Base-by-base conservation (phyloP, 2,329 filamentous ascomycete species). In the Nemania sp. region DNA sequence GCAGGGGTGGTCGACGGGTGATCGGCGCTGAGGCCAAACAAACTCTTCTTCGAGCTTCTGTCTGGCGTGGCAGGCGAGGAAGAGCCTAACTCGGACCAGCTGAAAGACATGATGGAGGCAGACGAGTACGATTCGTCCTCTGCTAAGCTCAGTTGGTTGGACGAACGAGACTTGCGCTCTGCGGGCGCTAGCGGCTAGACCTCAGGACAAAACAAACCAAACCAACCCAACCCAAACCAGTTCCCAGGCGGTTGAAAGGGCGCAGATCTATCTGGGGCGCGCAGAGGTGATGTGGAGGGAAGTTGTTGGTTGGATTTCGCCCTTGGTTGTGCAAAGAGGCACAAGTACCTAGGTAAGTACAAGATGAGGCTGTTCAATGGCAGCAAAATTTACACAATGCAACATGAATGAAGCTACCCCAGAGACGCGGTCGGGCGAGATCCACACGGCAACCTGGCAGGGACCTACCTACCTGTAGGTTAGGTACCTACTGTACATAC, bases 1-100 rank as follows among this genome's bases (percentile, higher is more conserved):
- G 82, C 83, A 5, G 87, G 86, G 1, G 86, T 88, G 2, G 85
- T 87, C 43, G 86, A 84, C 6, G 85, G 84, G 57, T 82, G 79
- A 8, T 84, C 80, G 67, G 66, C 73, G 45, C 77, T 82, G 45
- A 82, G 81, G 43, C 77, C 78, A 47, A 82, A 83, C 49, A 79
- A 74, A 43, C 77, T 72, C 62, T 73, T 75, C 60, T 76, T 76
- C 35, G 77, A 77, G 63, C 74, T 77, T 65, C 80, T 80, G 26
- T 85, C 83, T 2, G 86, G 86, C 1, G 86, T 88, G 22, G 84
- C 82, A 1, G 85, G 86, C 61, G 80, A 79, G 32, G 80, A 83
- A 38, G 80, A 83, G 45, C 57, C 59, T 49, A 82, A 80, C 73
- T 83, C 80, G 67, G 81, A 78, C 55, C 84, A 80, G 79, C 73